These are phyloP conservation scores for Verticillium dahliae DNA, from an alignment of 2,329 filamentous ascomycete genomes.

Conservation along the genomic window DNA sequence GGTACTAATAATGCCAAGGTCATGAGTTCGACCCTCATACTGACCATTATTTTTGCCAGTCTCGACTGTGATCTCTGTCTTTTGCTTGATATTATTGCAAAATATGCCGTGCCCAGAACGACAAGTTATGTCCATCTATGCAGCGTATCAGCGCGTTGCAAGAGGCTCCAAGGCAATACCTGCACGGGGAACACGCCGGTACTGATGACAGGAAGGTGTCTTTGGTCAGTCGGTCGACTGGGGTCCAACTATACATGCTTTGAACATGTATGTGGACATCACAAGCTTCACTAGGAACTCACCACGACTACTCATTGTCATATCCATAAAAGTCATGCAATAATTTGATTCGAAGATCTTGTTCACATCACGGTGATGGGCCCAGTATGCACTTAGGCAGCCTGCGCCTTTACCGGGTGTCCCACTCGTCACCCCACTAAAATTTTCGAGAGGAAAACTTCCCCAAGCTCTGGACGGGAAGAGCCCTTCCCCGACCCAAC, in stretches of 20 bases:
- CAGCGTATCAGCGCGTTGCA: too few relatives aligned
- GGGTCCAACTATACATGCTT: too few relatives aligned
- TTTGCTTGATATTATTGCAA: neutral
- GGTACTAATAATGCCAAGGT: neutral
- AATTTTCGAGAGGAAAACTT: conserved; percentile 4
- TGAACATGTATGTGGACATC: too few relatives aligned
- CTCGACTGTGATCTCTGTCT: neutral
- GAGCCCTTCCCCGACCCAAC: neutral
- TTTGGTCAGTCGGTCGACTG: too few relatives aligned
- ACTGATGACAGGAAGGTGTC: too few relatives aligned
- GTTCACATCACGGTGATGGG: neutral
- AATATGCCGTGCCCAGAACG: too few relatives aligned
- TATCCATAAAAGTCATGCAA: too few relatives aligned
- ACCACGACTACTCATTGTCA: neutral
- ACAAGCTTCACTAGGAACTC: too few relatives aligned
- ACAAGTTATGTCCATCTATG: too few relatives aligned
- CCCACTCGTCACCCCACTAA: neutral
- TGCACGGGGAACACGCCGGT: too few relatives aligned
- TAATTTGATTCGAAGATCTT: too few relatives aligned
- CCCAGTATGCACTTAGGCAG: neutral
- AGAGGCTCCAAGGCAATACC: too few relatives aligned
- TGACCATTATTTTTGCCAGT: neutral
- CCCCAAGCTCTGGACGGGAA: neutral
- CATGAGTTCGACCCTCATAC: neutral
- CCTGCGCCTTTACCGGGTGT: neutral